These are phyloP conservation scores for Triticum aestivum DNA, from an alignment of 176 grass and related monocot genomes.

Conservation along the genomic window DNA sequence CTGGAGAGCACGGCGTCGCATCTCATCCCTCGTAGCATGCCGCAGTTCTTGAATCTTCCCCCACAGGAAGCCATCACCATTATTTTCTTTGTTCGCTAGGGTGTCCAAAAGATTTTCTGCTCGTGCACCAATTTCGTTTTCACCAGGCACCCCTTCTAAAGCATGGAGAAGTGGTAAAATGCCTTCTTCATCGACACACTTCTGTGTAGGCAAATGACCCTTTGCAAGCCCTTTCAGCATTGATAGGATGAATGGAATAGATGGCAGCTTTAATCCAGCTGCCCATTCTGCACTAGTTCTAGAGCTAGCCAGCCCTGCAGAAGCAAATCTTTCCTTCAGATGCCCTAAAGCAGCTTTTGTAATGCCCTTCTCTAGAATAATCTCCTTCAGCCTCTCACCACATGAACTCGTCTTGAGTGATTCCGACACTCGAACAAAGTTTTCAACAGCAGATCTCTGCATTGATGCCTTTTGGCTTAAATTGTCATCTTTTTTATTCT, in stretches of 20 bases:
- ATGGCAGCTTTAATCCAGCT: constrained; percentile 71
- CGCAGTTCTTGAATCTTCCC: constrained; percentile 81
- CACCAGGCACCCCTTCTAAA: constrained; percentile 88
- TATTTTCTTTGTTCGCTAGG: constrained; percentile 91
- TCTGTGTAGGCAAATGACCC: constrained; percentile 91
- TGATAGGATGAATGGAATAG: constrained; percentile 83
- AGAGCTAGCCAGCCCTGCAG: constrained; percentile 47
- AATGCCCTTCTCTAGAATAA: constrained; percentile 91
- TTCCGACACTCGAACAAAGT: constrained; percentile 97
- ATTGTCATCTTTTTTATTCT: constrained; percentile 76
- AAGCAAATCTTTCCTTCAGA: constrained; percentile 81
- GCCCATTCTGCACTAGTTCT: constrained; percentile 85
- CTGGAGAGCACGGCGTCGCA: constrained; percentile 79
- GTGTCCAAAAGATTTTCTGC: constrained; percentile 98
- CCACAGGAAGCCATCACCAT: constrained; percentile 83
- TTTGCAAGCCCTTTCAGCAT: constrained; percentile 92
- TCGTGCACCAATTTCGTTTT: constrained; percentile 95
- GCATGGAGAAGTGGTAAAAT: constrained; percentile 86
- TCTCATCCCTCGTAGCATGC: constrained; percentile 88
- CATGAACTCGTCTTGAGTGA: constrained; percentile 96
- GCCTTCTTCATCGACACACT: constrained; percentile 83
- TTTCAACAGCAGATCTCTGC: constrained; percentile 82
- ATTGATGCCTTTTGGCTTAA: constrained; percentile 57
- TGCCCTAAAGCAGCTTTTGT: constrained; percentile 63
- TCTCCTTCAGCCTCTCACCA: constrained; percentile 90